A percentile compares a stretch with the other conserved stretches of the same genome.
Conservation (phyloP, 495 filamentous ascomycete species). For the Lepidopterella palustris region DNA sequence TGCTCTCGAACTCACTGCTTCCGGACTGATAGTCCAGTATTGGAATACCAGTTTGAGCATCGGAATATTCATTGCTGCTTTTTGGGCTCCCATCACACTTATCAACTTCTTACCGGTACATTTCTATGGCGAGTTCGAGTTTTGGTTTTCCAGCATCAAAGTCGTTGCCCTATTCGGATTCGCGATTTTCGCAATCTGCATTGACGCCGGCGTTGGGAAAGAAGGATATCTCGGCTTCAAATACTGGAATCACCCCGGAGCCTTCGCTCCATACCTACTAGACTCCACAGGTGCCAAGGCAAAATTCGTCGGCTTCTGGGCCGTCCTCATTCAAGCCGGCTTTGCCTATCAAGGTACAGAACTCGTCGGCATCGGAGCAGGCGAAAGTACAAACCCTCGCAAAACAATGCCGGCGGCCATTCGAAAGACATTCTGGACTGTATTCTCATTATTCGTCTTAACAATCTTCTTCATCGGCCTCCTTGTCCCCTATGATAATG, state of each 20-base stretch:
- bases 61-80: constrained; percentile 30
- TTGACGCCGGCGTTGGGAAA: constrained; percentile 23
- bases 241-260: constrained; percentile 25
- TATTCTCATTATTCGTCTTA: constrained; percentile 17
- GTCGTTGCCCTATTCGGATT: constrained; percentile 25
- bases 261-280: constrained; percentile 26
- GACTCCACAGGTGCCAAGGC: constrained; percentile 19
- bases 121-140: constrained; percentile 28
- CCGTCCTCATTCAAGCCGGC: constrained; percentile 27
- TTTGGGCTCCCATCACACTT: constrained; percentile 25
- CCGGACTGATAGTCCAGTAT: constrained; percentile 29
- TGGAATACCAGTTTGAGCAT: constrained; percentile 29
- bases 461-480: constrained; percentile 30
- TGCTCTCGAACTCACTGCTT: constrained; percentile 29
- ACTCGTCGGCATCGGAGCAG: constrained; percentile 25
- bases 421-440: constrained; percentile 27
- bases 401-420: constrained; percentile 28
- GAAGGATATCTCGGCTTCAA: constrained; percentile 28
- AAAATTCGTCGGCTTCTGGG: constrained; percentile 29
- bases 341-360: constrained; percentile 30
- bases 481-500: constrained; percentile 32
- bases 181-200: constrained; percentile 25
- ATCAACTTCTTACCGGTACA: constrained; percentile 26
- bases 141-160: constrained; percentile 30
- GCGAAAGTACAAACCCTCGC: constrained; percentile 26